phyloP scores from a whole-genome alignment of 2,329 filamentous ascomycete genomes.

The Claviceps arundinis region DNA sequence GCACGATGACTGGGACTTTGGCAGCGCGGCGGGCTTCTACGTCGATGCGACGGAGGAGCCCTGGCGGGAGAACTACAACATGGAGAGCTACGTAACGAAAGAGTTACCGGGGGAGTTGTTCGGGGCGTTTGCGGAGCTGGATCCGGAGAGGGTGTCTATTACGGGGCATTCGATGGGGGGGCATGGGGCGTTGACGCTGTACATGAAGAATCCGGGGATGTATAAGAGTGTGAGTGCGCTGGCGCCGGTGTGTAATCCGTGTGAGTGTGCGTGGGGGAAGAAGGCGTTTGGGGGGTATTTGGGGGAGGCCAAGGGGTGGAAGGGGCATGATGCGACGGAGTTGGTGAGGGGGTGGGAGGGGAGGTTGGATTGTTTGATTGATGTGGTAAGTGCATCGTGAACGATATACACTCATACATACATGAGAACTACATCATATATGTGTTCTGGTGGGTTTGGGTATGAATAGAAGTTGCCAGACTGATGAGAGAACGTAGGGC shows the following conservation, averaged over 20 bases:
- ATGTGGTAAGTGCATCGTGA: constrained; percentile 50
- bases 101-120: constrained; percentile 78
- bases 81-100: constrained; percentile 84
- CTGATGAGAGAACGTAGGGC: constrained; percentile 38
- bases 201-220: constrained; percentile 77
- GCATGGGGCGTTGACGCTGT: constrained; percentile 85
- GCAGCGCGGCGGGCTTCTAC: constrained; percentile 87
- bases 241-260: constrained; percentile 79
- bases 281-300: constrained; percentile 93
- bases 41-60: constrained; percentile 68
- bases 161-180: constrained; percentile 96
- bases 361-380: constrained; percentile 66
- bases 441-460: too few species aligned
- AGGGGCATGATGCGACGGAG: constrained; percentile 84
- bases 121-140: constrained; percentile 54
- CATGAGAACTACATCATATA: too few species aligned
- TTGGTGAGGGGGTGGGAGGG: constrained; percentile 63
- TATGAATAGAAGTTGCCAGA: too few species aligned
- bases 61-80: constrained; percentile 69
- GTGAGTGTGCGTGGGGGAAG: constrained; percentile 79
- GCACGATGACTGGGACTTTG: constrained; percentile 84
- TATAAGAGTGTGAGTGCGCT: constrained; percentile 87
- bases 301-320: constrained; percentile 60
- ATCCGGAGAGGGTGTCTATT: constrained; percentile 60
- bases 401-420: too few species aligned